phyloP scores from a whole-genome alignment of 2,329 filamentous ascomycete genomes.

The Cercospora beticola region DNA sequence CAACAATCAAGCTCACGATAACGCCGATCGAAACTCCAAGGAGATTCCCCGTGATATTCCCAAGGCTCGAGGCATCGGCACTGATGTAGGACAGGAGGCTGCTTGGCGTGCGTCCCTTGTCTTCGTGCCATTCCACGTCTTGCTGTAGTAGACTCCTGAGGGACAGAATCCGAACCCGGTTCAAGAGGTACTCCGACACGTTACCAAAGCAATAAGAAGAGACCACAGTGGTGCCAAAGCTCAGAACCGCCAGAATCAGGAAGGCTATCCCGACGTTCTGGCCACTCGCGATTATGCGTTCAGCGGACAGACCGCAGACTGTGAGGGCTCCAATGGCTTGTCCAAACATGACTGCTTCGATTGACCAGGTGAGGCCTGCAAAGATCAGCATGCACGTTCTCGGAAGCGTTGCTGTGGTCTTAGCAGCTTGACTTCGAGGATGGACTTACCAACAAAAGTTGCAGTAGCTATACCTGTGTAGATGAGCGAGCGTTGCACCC shows the following conservation, averaged over 20 bases:
- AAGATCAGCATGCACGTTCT: neutral
- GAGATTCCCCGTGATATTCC: conserved; percentile 67
- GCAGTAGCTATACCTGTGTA: neutral
- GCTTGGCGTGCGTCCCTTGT: conserved; percentile 60
- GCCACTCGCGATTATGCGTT: conserved; percentile 55
- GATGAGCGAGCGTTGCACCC: neutral
- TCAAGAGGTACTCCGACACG: conserved; percentile 64
- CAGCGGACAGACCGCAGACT: conserved; percentile 49
- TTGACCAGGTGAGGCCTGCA: neutral
- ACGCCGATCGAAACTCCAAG: conserved; percentile 69
- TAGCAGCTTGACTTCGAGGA: neutral
- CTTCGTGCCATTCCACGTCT: conserved; percentile 69
- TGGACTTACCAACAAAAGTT: conserved; percentile 1
- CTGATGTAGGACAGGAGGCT: conserved; percentile 67
- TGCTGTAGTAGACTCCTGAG: conserved; percentile 65
- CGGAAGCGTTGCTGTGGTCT: neutral
- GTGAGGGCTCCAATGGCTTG: conserved; percentile 57
- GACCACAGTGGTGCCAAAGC: conserved; percentile 60
- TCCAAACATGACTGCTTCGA: conserved; percentile 59
- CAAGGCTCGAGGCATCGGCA: conserved; percentile 64
- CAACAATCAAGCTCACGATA: conserved; percentile 64
- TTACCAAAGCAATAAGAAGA: conserved; percentile 60
- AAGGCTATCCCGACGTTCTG: conserved; percentile 59
- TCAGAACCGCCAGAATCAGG: conserved; percentile 59
- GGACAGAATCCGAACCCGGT: conserved; percentile 61